Evolutionary conservation across 164 flowering plant species (phyloP).

Genomic region (Stephania japonica): DNA sequence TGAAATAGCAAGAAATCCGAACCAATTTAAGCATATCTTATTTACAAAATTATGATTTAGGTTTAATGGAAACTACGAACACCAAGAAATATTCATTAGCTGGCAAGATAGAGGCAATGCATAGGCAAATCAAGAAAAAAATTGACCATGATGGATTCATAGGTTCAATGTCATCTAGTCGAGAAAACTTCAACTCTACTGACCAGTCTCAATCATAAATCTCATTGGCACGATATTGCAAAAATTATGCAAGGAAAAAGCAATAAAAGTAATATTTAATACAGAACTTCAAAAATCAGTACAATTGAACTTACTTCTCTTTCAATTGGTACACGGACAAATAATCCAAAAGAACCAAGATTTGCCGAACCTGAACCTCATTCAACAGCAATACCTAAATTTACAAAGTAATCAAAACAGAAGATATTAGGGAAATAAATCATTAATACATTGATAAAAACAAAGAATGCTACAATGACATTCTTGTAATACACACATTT

Average conservation of each 20-base stretch:
- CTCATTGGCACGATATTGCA: background rate
- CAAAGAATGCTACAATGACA: too few relatives aligned
- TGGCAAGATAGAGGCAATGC: background rate
- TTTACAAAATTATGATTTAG: background rate
- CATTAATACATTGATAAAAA: background rate
- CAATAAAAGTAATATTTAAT: background rate
- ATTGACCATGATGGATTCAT: background rate
- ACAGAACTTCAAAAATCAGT: background rate
- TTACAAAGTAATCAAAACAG: background rate
- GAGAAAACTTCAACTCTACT: background rate
- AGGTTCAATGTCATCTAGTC: background rate
- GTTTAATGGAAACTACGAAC: background rate
- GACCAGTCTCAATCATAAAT: background rate
- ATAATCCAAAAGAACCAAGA: constrained; percentile 59
- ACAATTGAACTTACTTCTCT: constrained; percentile 55
- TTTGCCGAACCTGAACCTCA: constrained; percentile 61
- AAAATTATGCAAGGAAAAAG: too few relatives aligned
- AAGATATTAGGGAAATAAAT: background rate
- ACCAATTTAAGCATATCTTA: background rate
- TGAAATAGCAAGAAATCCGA: background rate
- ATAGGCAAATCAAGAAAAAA: background rate
- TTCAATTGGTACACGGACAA: constrained; percentile 43
- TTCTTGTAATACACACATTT: too few relatives aligned
- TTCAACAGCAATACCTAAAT: constrained; percentile 51
- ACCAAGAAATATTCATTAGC: background rate